Conservation (phyloP, 2,329 filamentous ascomycete species). For the Kalmusia sp. region DNA sequence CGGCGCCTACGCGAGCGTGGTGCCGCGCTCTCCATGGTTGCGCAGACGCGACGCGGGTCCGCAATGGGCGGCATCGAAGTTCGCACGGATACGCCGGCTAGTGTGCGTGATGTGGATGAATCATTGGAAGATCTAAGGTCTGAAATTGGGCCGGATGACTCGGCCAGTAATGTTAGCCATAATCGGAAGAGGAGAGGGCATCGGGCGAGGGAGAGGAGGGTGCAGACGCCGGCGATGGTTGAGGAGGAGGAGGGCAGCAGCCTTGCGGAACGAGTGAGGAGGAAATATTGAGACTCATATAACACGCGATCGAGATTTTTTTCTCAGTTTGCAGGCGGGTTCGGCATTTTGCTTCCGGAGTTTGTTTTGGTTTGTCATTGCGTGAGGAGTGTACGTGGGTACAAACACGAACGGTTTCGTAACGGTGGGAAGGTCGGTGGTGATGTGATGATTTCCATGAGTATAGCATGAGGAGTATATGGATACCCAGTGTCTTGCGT, state of each 20-base stretch:
- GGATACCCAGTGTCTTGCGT: background rate
- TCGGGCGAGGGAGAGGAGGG: slow-evolving; percentile 71
- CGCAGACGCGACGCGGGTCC: slow-evolving; percentile 62
- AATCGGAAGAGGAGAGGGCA: slow-evolving; percentile 72
- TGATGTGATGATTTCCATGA: background rate
- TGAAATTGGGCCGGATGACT: slow-evolving; percentile 76
- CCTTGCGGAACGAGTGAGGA: slow-evolving; percentile 36
- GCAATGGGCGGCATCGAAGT: slow-evolving; percentile 53
- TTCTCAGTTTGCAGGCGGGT: no score
- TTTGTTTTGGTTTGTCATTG: background rate
- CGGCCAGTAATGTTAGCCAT: slow-evolving; percentile 80
- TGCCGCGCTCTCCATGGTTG: slow-evolving; percentile 75
- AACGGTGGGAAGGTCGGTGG: background rate
- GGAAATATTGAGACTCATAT: slow-evolving; percentile 26
- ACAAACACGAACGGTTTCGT: background rate
- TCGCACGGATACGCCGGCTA: slow-evolving; percentile 57
- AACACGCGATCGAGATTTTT: background rate
- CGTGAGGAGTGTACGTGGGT: background rate
- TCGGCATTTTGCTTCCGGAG: background rate
- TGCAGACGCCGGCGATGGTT: slow-evolving; percentile 73
- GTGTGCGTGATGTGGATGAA: slow-evolving; percentile 42
- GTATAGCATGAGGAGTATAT: background rate
- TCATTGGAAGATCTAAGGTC: slow-evolving; percentile 50
- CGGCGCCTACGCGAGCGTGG: slow-evolving; percentile 80
- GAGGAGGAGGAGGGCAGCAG: slow-evolving; percentile 49